Base-by-base conservation (phyloP, 2,329 filamentous ascomycete species). In the Ophiocordyceps camponoti-leonardi region DNA sequence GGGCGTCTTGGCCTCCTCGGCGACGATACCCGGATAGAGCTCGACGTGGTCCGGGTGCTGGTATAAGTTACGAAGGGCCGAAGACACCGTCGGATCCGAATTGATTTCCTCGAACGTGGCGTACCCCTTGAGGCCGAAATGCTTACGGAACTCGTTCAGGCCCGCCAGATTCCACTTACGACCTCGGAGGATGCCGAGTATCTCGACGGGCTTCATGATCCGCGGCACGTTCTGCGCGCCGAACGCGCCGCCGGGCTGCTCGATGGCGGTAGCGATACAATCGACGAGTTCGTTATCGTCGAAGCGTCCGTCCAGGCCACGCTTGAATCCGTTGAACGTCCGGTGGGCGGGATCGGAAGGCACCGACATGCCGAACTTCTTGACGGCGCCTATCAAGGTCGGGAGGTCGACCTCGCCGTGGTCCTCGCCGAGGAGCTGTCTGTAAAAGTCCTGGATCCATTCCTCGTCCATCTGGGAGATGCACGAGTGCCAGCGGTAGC, bases 401-500 rank as follows among this genome's bases (percentile, higher is more conserved):
- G 64, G 63, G 42, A 79, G 62, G 12, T 68, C 67, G 42, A 88
- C 64, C 10, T 74, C 62, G 41, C 69, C 56, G 47, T 79, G 77
- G 43, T 72, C 71, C 50, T 62, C 57, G 0, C 62, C 62, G 0
- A 86, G 78, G 1, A 85, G 60, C 40, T 74, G 63, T 1, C 65
- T 60, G 56, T 83, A 86, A 49, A 84, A 71, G 13, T 80, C 68
- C 52, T 86, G 72, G 20, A 86, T 82, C 85, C 86, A 93, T 51
- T 79, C 71, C 56, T 92, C 86, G 54, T 94, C 86, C 50, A 75
- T 78, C 41, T 58, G 56, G 20, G 60, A 76, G 53, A 92, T 83
- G 52, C 81, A 79, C 3, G 84, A 86, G 65, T 93, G 86, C 85
- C 86, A 93, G 50, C 86, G 73, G 60, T 94, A 93, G 52, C 83